Base-by-base conservation (phyloP, 1,284 basidiomycete species). In the Ganoderma leucocontextum region DNA sequence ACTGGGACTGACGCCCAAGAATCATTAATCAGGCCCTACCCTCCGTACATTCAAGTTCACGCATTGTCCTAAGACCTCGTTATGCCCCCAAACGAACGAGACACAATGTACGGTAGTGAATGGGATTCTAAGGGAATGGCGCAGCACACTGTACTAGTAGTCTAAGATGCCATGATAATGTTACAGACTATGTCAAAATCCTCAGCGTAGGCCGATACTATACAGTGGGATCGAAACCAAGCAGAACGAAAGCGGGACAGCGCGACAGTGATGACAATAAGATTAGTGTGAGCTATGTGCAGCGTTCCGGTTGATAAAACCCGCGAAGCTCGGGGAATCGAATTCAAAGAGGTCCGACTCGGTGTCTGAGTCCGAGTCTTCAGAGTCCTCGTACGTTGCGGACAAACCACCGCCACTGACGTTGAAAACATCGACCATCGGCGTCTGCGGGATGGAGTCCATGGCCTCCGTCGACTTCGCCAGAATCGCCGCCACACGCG, bases 401-500 rank as follows among this genome's bases (percentile, higher is more conserved):
- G 71, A 67, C 59, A 72, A 49, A 57, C 59, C 71, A n/a, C 84
- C 83, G 60, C 59, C 71, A 7, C 84, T 83, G 29, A 93, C 86
- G 65, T 85, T 84, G 82, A 94, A 94, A 36, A 91, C 89, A 75
- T 93, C 92, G n/a, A 88, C 81, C 78, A 92, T 92, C 1, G 92
- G 92, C 17, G 92, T 94, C 74, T 89, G 89, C 4, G 92, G 92
- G 9, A 84, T 80, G 72, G 88, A 86, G 71, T 89, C 85, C 17
- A 81, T 81, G 33, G 84, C 77, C 36, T 89, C 85, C 4, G 87
- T 89, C 22, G 91, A 92, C 78, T 92, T 91, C 33, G 92, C 91
- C 25, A 94, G 84, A 71, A 94, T 94, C 25, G 91, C 91, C 10
- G 92, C 92, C 19, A 93, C 91, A 9, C 90, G 86, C 52, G 91